These are phyloP conservation scores for Zymoseptoria tritici DNA, from an alignment of 2,329 filamentous ascomycete species.

Conservation along the genomic window DNA sequence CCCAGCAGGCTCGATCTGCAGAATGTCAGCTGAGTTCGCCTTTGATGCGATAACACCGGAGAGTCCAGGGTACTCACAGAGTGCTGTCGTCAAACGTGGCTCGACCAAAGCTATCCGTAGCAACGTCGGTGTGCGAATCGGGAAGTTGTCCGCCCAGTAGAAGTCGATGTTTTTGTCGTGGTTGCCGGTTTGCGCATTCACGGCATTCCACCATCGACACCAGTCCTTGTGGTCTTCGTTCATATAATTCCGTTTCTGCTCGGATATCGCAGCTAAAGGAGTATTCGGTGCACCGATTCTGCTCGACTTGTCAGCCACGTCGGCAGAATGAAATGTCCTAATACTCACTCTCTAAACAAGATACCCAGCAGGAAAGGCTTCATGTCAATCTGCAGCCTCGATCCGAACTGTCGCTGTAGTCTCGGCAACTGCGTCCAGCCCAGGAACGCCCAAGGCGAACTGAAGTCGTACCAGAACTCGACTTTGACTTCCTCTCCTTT, in stretches of 20 bases:
- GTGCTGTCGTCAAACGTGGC: constrained; percentile 7
- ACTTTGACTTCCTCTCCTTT: constrained; percentile 12
- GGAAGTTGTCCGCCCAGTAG: constrained; percentile 19
- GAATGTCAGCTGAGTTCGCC: not conserved
- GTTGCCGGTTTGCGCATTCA: constrained; percentile 14
- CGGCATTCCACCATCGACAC: constrained; percentile 20
- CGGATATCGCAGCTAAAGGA: constrained; percentile 13
- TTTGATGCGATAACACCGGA: not conserved
- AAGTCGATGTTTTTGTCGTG: constrained; percentile 15
- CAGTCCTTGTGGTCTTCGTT: constrained; percentile 16
- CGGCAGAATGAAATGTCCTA: not conserved
- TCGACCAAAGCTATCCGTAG: constrained; percentile 13
- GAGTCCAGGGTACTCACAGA: constrained; percentile 7
- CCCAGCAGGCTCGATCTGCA: constrained; percentile 18
- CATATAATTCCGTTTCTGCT: constrained; percentile 16
- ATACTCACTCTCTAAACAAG: constrained; percentile 15
- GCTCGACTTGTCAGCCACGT: constrained; percentile 1
- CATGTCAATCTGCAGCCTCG: constrained; percentile 14
- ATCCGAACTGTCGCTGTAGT: constrained; percentile 13
- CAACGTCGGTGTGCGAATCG: constrained; percentile 16
- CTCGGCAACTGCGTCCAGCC: constrained; percentile 17
- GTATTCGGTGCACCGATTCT: constrained; percentile 18
- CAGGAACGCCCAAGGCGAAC: constrained; percentile 17
- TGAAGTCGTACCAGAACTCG: constrained; percentile 21
- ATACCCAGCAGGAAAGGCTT: constrained; percentile 20